These are phyloP conservation scores for Cyphellophora europaea DNA, from an alignment of 2,329 filamentous ascomycete species.

Conservation along the genomic window DNA sequence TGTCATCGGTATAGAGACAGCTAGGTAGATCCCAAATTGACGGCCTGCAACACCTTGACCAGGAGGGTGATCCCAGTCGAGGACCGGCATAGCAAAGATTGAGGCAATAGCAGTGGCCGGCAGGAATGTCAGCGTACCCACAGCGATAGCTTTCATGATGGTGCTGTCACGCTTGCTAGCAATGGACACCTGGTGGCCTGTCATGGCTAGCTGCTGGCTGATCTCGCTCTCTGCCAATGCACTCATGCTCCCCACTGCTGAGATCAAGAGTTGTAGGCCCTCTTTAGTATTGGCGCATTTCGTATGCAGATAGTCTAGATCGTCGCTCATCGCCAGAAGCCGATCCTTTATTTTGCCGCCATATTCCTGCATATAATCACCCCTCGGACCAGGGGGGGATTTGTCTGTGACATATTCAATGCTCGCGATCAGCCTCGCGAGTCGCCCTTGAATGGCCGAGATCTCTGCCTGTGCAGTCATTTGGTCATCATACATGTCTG, in stretches of 20 bases:
- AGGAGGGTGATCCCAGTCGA: background rate
- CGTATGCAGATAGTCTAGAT: background rate
- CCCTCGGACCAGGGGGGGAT: background rate
- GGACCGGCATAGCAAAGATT: conserved; percentile 1
- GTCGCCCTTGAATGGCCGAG: background rate
- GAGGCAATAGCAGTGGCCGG: conserved; percentile 39
- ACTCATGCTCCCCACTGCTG: background rate
- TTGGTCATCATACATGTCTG: background rate
- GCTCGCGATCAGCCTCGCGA: background rate
- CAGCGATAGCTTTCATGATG: conserved; percentile 43
- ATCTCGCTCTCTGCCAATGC: background rate
- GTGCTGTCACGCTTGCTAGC: conserved; percentile 31
- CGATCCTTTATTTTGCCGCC: background rate
- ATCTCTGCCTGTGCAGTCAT: background rate
- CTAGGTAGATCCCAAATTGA: background rate
- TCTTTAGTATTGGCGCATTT: background rate
- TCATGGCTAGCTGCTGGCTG: background rate
- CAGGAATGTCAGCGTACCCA: conserved; percentile 40
- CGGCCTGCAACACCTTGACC: background rate
- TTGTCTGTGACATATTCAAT: background rate
- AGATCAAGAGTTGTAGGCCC: background rate
- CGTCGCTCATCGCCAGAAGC: background rate
- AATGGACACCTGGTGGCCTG: background rate
- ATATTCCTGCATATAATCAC: background rate
- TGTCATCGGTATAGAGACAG: background rate